These are phyloP conservation scores for Pythium grandisporangium DNA, from an alignment of 352 stramenopile species.

Conservation along the genomic window DNA sequence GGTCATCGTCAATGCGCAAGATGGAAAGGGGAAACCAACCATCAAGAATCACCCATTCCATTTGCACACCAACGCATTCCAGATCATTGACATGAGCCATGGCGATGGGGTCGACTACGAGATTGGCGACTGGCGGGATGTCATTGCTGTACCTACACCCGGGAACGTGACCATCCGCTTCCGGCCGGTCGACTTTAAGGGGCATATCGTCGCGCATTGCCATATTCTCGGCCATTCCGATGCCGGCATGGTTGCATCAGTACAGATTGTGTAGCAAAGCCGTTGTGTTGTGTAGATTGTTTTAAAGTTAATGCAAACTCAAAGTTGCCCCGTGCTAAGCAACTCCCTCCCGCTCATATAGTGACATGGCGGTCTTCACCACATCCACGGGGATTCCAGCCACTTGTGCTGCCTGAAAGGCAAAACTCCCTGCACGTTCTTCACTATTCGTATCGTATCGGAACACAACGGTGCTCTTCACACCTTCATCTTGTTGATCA, in stretches of 20 bases:
- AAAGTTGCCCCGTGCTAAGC: too few species aligned
- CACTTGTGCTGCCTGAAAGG: constrained; percentile 1
- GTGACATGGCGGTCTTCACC: background rate
- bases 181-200: constrained; percentile 51
- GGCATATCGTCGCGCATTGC: constrained; percentile 59
- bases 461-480: constrained; percentile 10
- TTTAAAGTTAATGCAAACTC: too few species aligned
- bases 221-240: constrained; percentile 79
- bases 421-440: constrained; percentile 3
- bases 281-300: too few species aligned
- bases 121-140: constrained; percentile 75
- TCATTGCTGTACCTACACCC: constrained; percentile 59
- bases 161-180: constrained; percentile 82
- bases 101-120: constrained; percentile 59
- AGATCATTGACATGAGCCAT: constrained; percentile 67
- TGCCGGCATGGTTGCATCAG: constrained; percentile 58
- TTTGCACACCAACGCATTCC: constrained; percentile 79
- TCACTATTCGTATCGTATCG: constrained; percentile 3
- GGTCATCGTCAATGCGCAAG: constrained; percentile 50
- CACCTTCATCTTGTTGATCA: too few species aligned
- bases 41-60: constrained; percentile 80
- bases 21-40: constrained; percentile 26
- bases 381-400: too few species aligned
- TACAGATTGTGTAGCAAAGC: constrained; percentile 41
- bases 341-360: too few species aligned